Evolutionary conservation across 2,329 filamentous ascomycete species (phyloP).

Genomic region (Botrytis tulipae): DNA sequence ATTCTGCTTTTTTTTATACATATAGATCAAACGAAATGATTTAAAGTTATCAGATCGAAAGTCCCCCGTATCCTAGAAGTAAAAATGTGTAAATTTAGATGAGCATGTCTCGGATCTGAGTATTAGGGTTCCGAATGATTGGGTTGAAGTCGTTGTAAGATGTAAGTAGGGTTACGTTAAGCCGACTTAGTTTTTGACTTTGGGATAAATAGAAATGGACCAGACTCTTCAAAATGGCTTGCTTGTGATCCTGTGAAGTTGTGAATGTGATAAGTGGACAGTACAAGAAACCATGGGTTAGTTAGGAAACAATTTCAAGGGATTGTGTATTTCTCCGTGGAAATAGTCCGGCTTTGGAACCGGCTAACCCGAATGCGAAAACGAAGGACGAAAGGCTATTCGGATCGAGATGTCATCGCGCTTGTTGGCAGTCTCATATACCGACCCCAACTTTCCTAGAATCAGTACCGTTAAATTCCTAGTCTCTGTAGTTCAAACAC

Average conservation of each 20-base stretch:
- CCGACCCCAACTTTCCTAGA: not conserved
- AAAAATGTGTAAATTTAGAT: not conserved
- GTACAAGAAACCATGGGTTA: not conserved
- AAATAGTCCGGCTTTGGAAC: not conserved
- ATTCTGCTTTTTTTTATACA: not conserved
- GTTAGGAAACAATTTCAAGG: not conserved
- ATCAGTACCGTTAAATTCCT: not conserved
- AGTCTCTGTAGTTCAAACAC: not conserved
- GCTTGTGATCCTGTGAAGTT: not conserved
- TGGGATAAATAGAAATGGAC: not conserved
- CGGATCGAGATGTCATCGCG: not conserved
- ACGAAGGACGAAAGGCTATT: not conserved
- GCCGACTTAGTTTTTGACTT: not conserved
- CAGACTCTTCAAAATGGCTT: not conserved
- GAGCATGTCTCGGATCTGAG: not conserved
- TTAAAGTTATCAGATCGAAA: constrained; percentile 13
- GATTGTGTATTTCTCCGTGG: not conserved
- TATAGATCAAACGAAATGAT: not conserved
- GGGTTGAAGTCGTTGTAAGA: not conserved
- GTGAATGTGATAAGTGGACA: not conserved
- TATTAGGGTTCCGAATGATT: not conserved
- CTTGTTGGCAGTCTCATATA: not conserved
- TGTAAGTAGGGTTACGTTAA: not conserved
- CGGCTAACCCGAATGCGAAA: not conserved
- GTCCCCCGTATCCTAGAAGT: not conserved